phyloP scores from a whole-genome alignment of 371 early-diverging fungal species.

The Mortierella polycephala region DNA sequence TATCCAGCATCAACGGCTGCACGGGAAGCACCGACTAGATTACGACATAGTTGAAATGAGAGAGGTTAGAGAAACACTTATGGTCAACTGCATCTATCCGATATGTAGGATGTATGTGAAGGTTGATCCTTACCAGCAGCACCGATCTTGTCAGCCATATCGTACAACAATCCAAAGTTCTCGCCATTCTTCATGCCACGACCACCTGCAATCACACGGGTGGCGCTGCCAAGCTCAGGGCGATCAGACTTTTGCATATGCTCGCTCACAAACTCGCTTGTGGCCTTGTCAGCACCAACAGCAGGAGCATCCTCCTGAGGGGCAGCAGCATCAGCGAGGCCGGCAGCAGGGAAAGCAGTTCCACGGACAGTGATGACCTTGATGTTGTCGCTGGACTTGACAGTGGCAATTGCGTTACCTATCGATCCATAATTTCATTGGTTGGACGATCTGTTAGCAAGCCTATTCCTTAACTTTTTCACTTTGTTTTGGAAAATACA shows the following conservation, averaged over 20 bases:
- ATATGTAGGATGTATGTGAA: too few species aligned
- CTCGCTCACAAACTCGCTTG: conserved; percentile 89
- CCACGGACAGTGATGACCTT: conserved; percentile 93
- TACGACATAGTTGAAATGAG: background rate
- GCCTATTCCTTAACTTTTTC: too few species aligned
- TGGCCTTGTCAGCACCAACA: conserved; percentile 59
- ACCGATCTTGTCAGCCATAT: conserved; percentile 94
- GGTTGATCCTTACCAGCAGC: conserved; percentile 80
- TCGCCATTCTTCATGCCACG: conserved; percentile 97
- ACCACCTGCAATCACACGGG: conserved; percentile 94
- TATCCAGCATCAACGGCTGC: conserved; percentile 99
- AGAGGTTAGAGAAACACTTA: too few species aligned
- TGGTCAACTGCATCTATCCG: too few species aligned
- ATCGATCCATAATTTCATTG: background rate
- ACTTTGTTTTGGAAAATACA: too few species aligned
- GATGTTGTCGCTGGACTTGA: conserved; percentile 87
- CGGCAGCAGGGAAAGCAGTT: conserved; percentile 87
- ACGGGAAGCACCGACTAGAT: conserved; percentile 94
- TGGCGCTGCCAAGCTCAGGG: conserved; percentile 91
- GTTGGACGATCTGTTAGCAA: too few species aligned
- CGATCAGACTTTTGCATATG: conserved; percentile 95
- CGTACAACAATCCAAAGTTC: conserved; percentile 93
- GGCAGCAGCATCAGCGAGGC: conserved; percentile 64
- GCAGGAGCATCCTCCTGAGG: conserved; percentile 74
- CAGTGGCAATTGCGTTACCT: conserved; percentile 97